These are phyloP conservation scores for Fusarium bactridioides DNA, from an alignment of 2,329 filamentous ascomycete genomes.

Conservation along the genomic window DNA sequence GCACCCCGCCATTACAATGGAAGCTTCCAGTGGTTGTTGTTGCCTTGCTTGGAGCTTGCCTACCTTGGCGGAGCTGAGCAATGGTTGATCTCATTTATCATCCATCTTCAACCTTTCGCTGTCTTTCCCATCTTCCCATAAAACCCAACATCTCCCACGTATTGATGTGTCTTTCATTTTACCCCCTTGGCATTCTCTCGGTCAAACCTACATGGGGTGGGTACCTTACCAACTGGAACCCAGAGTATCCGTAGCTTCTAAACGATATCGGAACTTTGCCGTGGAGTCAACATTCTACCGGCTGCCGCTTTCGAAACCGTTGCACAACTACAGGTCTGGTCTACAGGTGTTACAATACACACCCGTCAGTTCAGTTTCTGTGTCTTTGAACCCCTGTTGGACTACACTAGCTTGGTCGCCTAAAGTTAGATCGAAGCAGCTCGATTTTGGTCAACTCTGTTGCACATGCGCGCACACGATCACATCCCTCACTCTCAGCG, in stretches of 20 bases:
- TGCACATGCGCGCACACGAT: conserved; percentile 31
- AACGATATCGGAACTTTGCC: conserved; percentile 10
- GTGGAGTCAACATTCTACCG: background rate
- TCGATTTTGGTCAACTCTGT: conserved; percentile 27
- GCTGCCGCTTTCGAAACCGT: conserved; percentile 1
- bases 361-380: conserved; percentile 3
- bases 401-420: conserved; percentile 22
- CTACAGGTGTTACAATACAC: background rate
- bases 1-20: conserved; percentile 20
- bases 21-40: conserved; percentile 11
- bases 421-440: conserved; percentile 32
- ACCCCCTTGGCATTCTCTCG: background rate
- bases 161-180: background rate
- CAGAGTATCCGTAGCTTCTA: background rate
- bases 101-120: background rate
- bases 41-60: conserved; percentile 16
- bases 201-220: background rate
- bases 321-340: background rate
- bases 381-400: conserved; percentile 24
- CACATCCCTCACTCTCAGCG: conserved; percentile 17
- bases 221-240: background rate
- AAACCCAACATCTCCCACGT: background rate
- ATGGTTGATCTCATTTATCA: conserved; percentile 20
- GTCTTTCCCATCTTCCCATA: background rate
- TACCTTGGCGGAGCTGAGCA: conserved; percentile 6